Base-by-base conservation (phyloP, 179 eudicot genomes). In the Pouteria campechiana region DNA sequence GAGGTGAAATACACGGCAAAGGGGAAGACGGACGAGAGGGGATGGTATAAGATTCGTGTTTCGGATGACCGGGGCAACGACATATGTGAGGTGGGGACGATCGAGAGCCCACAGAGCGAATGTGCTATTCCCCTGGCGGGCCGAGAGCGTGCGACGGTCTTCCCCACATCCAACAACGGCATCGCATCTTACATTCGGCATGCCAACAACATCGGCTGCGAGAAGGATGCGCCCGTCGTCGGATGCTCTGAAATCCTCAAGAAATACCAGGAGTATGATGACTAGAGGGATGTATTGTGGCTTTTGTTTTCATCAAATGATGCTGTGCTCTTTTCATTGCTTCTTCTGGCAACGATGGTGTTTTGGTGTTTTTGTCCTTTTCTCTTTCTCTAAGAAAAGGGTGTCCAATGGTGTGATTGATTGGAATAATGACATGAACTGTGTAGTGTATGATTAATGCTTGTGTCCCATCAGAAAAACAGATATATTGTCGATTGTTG, bases 171-270 rank as follows among this genome's bases (percentile, higher is more conserved):
- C 45, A 35, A 41, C 59, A 87, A 83, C 16, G 90, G 94, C 22
- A 54, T 76, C 30, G 32, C 2, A 12, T 62, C 90, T 7, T 46
- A 54, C 43, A 32, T n/a, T 0, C 76, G 96, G 1, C 53, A 50
- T 10, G 79, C 83, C 38, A 87, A 83, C 35, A 54, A 57, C 70
- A 36, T 87, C 66, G 96, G 94, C 5, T 80, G 72, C 69, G 29
- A 67, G 33, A 68, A 42, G 44, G 65, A 56, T 23, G 64, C 60
- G 12, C 58, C 81, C 22, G 41, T 76, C 56, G 59, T 79, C 2
- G 65, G 52, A 25, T 87, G 96, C 61, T 12, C 58, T 18, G 25
- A 65, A 21, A 58, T 87, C 34, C 75, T 76, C 57, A 50, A 50
- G 56, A 54, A 65, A 25, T 77, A 74, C 65, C 59, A 69, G 47